Conservation (phyloP, 2,329 filamentous ascomycete genomes). For the Scopulariopsis brevicaulis region DNA sequence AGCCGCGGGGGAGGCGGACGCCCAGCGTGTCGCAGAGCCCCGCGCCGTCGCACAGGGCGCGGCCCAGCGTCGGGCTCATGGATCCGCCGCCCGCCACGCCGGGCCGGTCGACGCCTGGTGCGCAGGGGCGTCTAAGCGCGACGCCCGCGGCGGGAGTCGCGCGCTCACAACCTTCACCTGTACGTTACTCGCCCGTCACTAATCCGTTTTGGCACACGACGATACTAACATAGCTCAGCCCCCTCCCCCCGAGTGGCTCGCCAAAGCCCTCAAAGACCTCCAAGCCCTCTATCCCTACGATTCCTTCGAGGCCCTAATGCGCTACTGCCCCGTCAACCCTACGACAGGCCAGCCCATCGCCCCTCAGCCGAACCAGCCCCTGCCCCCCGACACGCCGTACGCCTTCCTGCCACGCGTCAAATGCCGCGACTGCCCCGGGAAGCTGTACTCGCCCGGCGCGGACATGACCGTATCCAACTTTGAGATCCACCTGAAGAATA, state of each 20-base stretch:
- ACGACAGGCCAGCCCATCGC: conserved; percentile 55
- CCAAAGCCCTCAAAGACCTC: conserved; percentile 59
- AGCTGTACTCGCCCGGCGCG: conserved; percentile 84
- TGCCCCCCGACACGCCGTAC: conserved; percentile 57
- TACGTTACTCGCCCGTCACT: conserved; percentile 10
- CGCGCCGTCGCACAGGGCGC: conserved; percentile 12
- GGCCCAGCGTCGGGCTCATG: conserved; percentile 14
- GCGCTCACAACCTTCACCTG: conserved; percentile 5
- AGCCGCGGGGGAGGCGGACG: conserved; percentile 19
- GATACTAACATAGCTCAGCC: conserved; percentile 39
- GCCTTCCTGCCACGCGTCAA: conserved; percentile 83
- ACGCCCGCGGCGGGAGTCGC: conserved; percentile 20
- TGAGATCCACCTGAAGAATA: conserved; percentile 82
- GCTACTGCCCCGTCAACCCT: conserved; percentile 70
- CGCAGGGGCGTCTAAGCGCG: conserved; percentile 14
- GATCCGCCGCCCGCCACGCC: conserved; percentile 22
- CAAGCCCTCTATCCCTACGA: conserved; percentile 65
- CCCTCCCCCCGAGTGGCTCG: conserved; percentile 78
- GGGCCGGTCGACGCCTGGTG: conserved; percentile 18
- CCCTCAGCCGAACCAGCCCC: conserved; percentile 31
- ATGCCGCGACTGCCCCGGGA: conserved; percentile 86
- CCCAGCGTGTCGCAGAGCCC: conserved; percentile 14
- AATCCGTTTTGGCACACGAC: neutral
- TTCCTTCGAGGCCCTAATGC: conserved; percentile 83
- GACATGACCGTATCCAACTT: conserved; percentile 82